A percentile compares a stretch with the other conserved stretches of the same genome.
These are phyloP conservation scores for Chlamydomonas applanata DNA, from an alignment of 139 green algal genomes.

Conservation along the genomic window DNA sequence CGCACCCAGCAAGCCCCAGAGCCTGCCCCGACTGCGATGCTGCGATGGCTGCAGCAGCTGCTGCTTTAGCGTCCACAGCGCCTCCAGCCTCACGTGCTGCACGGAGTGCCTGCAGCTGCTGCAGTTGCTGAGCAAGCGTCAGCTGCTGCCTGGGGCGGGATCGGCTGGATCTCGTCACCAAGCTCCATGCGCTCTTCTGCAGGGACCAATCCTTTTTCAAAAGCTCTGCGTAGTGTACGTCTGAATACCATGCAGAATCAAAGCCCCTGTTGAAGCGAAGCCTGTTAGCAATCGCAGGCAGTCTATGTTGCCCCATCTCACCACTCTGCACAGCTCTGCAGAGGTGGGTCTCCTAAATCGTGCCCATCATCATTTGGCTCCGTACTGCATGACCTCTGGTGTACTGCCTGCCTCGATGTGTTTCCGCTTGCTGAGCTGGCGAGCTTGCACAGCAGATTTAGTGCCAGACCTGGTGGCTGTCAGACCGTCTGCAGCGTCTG, in stretches of 20 bases:
- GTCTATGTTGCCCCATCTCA: conserved; percentile 9
- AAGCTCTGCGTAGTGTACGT: conserved; percentile 28
- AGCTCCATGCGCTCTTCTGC: conserved; percentile 30
- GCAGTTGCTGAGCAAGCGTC: conserved; percentile 10
- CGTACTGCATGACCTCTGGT: no score
- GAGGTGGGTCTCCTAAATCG: no score
- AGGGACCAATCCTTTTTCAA: conserved; percentile 40
- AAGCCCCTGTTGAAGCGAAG: conserved; percentile 25
- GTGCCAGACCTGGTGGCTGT: no score
- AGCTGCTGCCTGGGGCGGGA: conserved; percentile 20
- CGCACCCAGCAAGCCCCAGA: conserved; percentile 4
- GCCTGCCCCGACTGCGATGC: conserved; percentile 6
- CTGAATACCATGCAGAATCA: conserved; percentile 30
- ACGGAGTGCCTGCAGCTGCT: conserved; percentile 6
- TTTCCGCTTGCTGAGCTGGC: no score
- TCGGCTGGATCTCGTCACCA: conserved; percentile 20
- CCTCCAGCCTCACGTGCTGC: not conserved
- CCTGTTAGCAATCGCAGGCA: conserved; percentile 24
- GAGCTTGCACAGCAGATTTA: no score
- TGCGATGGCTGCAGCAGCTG: conserved; percentile 9
- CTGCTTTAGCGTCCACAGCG: not conserved
- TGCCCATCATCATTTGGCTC: no score
- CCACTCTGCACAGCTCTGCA: not conserved
- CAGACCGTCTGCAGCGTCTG: no score
- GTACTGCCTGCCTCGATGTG: no score